These are phyloP conservation scores for Dichotomocladium elegans DNA, from an alignment of 371 early-diverging fungal genomes.

Conservation along the genomic window DNA sequence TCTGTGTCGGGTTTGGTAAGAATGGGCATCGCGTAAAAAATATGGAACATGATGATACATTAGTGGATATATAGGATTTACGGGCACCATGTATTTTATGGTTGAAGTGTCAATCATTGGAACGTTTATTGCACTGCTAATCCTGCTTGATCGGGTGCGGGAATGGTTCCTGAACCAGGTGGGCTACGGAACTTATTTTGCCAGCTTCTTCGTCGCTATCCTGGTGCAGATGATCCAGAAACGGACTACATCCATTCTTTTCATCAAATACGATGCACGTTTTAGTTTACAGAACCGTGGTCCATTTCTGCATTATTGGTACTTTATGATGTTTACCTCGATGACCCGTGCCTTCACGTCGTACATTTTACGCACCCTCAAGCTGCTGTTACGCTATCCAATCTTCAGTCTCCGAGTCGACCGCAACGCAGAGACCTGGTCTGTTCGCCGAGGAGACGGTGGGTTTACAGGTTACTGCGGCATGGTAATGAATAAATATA, in stretches of 20 bases:
- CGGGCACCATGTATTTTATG: constrained; percentile 46
- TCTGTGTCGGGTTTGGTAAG: constrained; percentile 44
- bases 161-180: constrained; percentile 26
- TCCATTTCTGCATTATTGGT: constrained; percentile 46
- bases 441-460: constrained; percentile 49
- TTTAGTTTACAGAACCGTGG: constrained; percentile 35
- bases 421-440: constrained; percentile 51
- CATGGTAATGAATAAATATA: too few relatives aligned
- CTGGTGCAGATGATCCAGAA: constrained; percentile 43
- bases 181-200: constrained; percentile 39
- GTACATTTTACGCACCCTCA: constrained; percentile 39
- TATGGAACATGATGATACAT: background rate
- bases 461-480: constrained; percentile 48
- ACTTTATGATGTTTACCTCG: constrained; percentile 50
- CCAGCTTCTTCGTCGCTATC: constrained; percentile 42
- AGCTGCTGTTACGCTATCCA: constrained; percentile 36
- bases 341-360: constrained; percentile 51
- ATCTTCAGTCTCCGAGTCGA: constrained; percentile 45
- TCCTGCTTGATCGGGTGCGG: constrained; percentile 30
- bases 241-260: constrained; percentile 33
- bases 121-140: constrained; percentile 19
- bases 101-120: constrained; percentile 35
- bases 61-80: constrained; percentile 23
- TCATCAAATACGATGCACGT: constrained; percentile 26
- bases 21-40: background rate